Percentiles rank a stretch among this genome's conserved stretches.
phyloP scores from a whole-genome alignment of 2,329 filamentous ascomycete species.

The Hymenoscyphus fraxineus region DNA sequence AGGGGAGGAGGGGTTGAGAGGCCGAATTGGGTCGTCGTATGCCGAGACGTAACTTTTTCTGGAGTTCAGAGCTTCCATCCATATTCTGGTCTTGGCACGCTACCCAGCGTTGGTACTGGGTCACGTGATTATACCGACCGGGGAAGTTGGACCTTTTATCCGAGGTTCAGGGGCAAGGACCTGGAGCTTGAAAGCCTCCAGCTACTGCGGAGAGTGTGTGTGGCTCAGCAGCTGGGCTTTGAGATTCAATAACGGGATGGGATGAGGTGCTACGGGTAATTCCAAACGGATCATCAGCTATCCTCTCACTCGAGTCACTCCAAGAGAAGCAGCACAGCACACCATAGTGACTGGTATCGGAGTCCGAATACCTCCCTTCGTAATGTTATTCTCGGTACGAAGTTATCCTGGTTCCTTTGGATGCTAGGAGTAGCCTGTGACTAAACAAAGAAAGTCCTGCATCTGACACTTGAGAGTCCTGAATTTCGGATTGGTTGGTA shows the following conservation, averaged over 20 bases:
- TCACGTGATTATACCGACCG: background rate
- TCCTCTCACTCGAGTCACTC: background rate
- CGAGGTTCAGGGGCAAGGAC: background rate
- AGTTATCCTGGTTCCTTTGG: background rate
- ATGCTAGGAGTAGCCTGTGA: background rate
- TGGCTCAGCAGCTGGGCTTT: background rate
- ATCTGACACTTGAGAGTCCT: conserved; percentile 1
- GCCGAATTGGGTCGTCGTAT: conserved; percentile 9
- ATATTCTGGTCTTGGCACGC: conserved; percentile 21
- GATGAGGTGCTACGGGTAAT: background rate
- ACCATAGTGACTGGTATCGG: background rate
- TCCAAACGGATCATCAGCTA: background rate
- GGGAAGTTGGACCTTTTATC: background rate
- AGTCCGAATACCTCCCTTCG: background rate
- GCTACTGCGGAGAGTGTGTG: background rate
- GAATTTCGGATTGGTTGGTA: background rate
- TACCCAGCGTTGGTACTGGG: conserved; percentile 6
- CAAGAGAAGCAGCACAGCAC: background rate
- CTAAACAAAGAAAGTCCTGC: conserved; percentile 1
- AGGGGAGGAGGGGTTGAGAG: conserved; percentile 9
- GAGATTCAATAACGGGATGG: background rate
- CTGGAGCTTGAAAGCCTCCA: background rate
- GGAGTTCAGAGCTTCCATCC: conserved; percentile 12
- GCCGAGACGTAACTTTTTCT: conserved; percentile 18
- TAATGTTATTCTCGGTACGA: background rate